Conservation (phyloP, 768 basidiomycete genomes). For the Suillus ampliporus region DNA sequence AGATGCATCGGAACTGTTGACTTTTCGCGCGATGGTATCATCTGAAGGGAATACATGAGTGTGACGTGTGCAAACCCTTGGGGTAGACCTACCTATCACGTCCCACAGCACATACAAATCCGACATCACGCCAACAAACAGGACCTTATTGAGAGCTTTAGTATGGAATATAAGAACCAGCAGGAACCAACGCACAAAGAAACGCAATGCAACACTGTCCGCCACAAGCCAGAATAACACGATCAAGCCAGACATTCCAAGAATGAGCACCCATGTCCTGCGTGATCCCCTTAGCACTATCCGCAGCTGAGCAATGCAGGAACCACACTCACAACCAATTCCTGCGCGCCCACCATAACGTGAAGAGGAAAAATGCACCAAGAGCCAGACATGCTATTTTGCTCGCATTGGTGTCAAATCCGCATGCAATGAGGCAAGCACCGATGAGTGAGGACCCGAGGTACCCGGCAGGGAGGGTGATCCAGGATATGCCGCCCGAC, state of each 20-base stretch:
- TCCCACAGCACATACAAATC: constrained; percentile 91
- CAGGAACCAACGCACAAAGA: constrained; percentile 55
- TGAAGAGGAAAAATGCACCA: constrained; percentile 85
- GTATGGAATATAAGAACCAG: not conserved
- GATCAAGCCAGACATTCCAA: constrained; percentile 81
- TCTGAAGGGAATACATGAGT: constrained; percentile 47
- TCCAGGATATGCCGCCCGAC: constrained; percentile 83
- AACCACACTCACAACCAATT: constrained; percentile 66
- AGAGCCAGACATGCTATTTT: constrained; percentile 83
- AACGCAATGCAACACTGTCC: constrained; percentile 76
- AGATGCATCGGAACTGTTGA: constrained; percentile 87
- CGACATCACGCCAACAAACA: constrained; percentile 89
- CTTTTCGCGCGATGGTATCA: constrained; percentile 83
- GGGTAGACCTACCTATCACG: constrained; percentile 63
- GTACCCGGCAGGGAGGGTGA: constrained; percentile 87
- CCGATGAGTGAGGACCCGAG: constrained; percentile 88
- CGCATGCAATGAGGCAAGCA: constrained; percentile 84
- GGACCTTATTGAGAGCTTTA: constrained; percentile 48
- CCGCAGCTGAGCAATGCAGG: not conserved
- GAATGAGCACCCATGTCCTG: constrained; percentile 80
- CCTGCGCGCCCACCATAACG: constrained; percentile 85
- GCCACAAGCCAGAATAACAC: constrained; percentile 85
- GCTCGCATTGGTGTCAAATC: constrained; percentile 87
- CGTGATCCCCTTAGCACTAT: not conserved
- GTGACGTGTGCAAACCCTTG: not conserved